Conservation (phyloP, 257 asterid species). For the Solanum medicagineum region DNA sequence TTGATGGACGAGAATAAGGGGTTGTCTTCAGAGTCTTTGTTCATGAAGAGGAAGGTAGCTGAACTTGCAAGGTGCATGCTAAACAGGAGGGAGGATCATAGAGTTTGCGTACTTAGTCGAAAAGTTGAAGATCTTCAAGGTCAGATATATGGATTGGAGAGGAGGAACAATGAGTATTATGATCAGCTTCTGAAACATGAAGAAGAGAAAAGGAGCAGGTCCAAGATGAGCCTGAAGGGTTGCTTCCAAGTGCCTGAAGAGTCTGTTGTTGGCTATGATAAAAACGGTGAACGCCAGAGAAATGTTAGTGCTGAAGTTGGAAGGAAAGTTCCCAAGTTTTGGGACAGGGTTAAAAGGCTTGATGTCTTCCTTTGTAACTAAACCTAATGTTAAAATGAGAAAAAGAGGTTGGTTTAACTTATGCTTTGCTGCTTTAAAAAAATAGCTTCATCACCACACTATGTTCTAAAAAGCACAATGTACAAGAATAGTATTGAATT, state of each 20-base stretch:
- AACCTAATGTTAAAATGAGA: conserved; percentile 9
- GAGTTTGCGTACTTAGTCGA: conserved; percentile 64
- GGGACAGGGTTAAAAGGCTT: conserved; percentile 63
- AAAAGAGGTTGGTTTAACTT: not conserved
- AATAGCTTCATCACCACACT: not conserved
- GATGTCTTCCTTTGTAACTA: conserved; percentile 46
- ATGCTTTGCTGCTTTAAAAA: not conserved
- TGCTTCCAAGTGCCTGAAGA: conserved; percentile 27
- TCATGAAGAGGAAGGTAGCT: conserved; percentile 75
- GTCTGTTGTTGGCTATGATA: conserved; percentile 10
- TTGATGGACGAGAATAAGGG: conserved; percentile 78
- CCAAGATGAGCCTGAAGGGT: conserved; percentile 22
- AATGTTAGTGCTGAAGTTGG: conserved; percentile 1
- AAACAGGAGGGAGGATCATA: conserved; percentile 71
- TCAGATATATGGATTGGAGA: conserved; percentile 71
- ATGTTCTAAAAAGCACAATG: not conserved
- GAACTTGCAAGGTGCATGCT: conserved; percentile 78
- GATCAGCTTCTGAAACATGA: conserved; percentile 45
- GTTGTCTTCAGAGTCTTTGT: conserved; percentile 57
- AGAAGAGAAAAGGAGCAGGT: conserved; percentile 27
- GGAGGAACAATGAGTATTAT: conserved; percentile 66
- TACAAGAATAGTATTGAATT: not conserved
- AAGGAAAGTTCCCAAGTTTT: conserved; percentile 22
- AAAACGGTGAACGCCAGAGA: not conserved
- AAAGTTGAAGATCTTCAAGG: conserved; percentile 92